phyloP scores from a whole-genome alignment of 1,139 yeast species.

The Taiozyma sp. region DNA sequence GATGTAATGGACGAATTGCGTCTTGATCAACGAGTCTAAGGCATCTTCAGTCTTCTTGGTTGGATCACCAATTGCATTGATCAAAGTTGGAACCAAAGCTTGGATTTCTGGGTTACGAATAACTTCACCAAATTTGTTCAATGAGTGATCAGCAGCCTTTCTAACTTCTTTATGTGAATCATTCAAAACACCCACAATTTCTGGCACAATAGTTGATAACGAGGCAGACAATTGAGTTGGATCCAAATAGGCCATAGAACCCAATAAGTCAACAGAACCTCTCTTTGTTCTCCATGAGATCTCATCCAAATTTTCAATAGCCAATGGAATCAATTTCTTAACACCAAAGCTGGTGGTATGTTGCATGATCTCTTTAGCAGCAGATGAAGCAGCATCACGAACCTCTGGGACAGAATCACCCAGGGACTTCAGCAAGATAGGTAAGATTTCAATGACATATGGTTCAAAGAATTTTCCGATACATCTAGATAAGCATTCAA shows the following conservation, averaged over 20 bases:
- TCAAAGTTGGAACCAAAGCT: conserved; percentile 78
- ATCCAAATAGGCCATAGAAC: conserved; percentile 97
- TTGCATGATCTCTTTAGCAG: conserved; percentile 87
- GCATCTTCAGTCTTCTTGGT: conserved; percentile 86
- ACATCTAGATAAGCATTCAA: conserved; percentile 77
- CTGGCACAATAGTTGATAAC: conserved; percentile 87
- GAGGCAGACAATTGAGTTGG: conserved; percentile 92
- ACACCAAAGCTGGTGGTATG: conserved; percentile 92
- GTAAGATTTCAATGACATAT: conserved; percentile 83
- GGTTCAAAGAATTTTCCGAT: conserved; percentile 86
- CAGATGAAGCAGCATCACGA: conserved; percentile 81
- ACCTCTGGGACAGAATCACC: conserved; percentile 88
- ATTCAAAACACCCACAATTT: conserved; percentile 89
- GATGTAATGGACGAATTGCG: conserved; percentile 94
- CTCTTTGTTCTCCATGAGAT: conserved; percentile 95
- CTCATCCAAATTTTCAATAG: conserved; percentile 81
- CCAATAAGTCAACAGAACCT: conserved; percentile 93
- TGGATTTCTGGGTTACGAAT: conserved; percentile 97
- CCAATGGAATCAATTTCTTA: conserved; percentile 85
- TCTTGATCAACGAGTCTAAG: conserved; percentile 76
- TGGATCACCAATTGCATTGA: conserved; percentile 95
- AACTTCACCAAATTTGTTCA: conserved; percentile 93
- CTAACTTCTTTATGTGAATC: conserved; percentile 97
- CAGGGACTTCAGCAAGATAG: conserved; percentile 69
- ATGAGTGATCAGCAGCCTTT: conserved; percentile 86